Conservation (phyloP, 2,329 filamentous ascomycete species). For the Botrytis byssoidea region DNA sequence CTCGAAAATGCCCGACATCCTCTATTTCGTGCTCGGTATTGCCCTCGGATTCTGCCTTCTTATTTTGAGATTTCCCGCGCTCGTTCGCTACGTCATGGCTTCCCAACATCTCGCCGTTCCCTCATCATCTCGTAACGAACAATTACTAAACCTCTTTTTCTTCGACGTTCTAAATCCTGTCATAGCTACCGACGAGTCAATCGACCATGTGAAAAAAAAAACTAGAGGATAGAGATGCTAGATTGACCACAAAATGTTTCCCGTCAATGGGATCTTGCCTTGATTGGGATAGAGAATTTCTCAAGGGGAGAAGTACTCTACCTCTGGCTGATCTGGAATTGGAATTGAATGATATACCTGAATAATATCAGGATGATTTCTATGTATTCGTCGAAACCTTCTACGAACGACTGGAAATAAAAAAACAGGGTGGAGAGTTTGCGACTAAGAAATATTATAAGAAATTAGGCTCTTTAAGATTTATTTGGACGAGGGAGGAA, state of each 20-base stretch:
- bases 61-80: neutral
- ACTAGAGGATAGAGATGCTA: neutral
- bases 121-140: neutral
- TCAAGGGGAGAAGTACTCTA: neutral
- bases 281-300: fast-evolving
- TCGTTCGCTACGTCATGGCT: neutral
- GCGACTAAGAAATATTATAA: neutral
- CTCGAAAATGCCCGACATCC: neutral
- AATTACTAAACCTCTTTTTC: neutral
- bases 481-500: neutral
- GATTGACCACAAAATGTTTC: neutral
- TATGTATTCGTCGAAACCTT: neutral
- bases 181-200: neutral
- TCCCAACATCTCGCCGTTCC: neutral
- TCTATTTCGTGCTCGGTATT: neutral
- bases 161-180: neutral
- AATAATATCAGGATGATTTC: neutral
- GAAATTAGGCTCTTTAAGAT: neutral
- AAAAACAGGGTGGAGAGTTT: neutral
- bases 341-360: neutral
- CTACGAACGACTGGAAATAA: neutral
- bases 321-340: neutral
- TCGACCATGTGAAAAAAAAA: neutral
- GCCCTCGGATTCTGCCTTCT: neutral
- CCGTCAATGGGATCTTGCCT: neutral